These are phyloP conservation scores for Triticum aestivum DNA, from an alignment of 176 grass and related monocot species.

Conservation along the genomic window DNA sequence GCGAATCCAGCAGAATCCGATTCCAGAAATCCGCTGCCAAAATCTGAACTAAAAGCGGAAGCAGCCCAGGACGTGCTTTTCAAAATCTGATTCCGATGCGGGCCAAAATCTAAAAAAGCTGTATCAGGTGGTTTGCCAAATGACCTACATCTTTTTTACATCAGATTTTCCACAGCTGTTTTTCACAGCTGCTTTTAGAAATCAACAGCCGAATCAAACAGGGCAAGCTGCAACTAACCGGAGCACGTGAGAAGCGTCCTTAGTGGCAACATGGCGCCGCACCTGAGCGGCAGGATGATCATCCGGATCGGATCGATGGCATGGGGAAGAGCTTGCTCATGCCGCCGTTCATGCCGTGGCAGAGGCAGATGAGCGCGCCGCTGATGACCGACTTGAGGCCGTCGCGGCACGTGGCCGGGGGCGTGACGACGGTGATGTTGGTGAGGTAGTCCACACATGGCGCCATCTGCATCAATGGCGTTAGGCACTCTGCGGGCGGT, in stretches of 20 bases:
- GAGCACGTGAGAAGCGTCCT: conserved; percentile 1
- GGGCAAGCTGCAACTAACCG: neutral
- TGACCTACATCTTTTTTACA: too few relatives aligned
- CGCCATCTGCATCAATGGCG: conserved; percentile 12
- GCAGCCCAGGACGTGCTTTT: too few relatives aligned
- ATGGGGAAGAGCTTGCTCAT: conserved; percentile 12
- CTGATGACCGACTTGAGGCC: conserved; percentile 25
- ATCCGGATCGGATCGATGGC: conserved; percentile 18
- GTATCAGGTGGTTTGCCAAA: too few relatives aligned
- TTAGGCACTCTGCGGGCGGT: conserved; percentile 23
- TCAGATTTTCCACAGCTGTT: too few relatives aligned
- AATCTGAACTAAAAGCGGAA: too few relatives aligned
- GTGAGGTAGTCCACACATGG: conserved; percentile 41
- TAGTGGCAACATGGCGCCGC: neutral
- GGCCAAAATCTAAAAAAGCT: too few relatives aligned
- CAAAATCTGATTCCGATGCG: too few relatives aligned
- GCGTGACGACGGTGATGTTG: conserved; percentile 16
- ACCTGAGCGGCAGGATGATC: conserved; percentile 12
- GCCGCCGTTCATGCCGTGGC: conserved; percentile 42
- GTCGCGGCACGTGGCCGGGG: conserved; percentile 25
- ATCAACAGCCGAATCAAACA: too few relatives aligned
- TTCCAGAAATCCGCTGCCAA: too few relatives aligned
- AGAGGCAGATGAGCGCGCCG: conserved; percentile 36
- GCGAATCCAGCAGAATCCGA: too few relatives aligned
- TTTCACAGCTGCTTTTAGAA: too few relatives aligned